Base-by-base conservation (phyloP, 805 yeast genomes). In the Wickerhamomyces xylosicus region DNA sequence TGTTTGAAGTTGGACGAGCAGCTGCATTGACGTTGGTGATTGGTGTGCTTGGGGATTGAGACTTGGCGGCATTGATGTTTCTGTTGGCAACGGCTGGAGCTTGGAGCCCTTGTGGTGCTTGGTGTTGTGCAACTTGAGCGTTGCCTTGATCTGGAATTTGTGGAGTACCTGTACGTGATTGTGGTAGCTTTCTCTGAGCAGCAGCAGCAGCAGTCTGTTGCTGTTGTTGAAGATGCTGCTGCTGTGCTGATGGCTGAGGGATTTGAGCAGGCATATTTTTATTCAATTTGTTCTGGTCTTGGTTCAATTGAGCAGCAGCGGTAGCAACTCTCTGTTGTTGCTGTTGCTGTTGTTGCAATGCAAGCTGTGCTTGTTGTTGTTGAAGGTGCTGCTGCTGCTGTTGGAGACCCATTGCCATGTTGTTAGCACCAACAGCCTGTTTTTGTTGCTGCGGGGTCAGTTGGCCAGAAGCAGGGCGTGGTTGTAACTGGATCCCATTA, bases 21-120 rank as follows among this genome's bases (percentile, higher is more conserved):
- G 72, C 70, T 17, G 76, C 76, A 48, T 68, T 69, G 6, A 66
- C 77, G 31, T 62, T 54, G 2, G 74, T 69, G 1, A 67, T 64
- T 21, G 73, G 67, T 10, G 68, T 50, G 32, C 49, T 52, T 41
- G 56, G 57, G 9, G 63, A 52, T 2, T 54, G 47, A 4, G 62
- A 50, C 3, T 44, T 14, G 40, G 13, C 19, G 46, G 8, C 53
- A 37, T 19, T 43, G 56, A 14, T 38, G 45, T 21, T 19, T 44
- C 33, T 35, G 42, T 25, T 35, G 37, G 25, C 25, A 21, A 10
- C 9, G 10, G 25, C 25, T 21, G 25, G 25, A 21, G 10, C 25
- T 21, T n/a, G n/a, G n/a, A n/a, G 25, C 25, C 10, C 9, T 21
- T 21, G 25, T 21, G 6, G 25, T 10, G 6, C 9, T 10, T 21